phyloP scores from a whole-genome alignment of 2,329 filamentous ascomycete genomes.

The Lasiodiplodia citricola region DNA sequence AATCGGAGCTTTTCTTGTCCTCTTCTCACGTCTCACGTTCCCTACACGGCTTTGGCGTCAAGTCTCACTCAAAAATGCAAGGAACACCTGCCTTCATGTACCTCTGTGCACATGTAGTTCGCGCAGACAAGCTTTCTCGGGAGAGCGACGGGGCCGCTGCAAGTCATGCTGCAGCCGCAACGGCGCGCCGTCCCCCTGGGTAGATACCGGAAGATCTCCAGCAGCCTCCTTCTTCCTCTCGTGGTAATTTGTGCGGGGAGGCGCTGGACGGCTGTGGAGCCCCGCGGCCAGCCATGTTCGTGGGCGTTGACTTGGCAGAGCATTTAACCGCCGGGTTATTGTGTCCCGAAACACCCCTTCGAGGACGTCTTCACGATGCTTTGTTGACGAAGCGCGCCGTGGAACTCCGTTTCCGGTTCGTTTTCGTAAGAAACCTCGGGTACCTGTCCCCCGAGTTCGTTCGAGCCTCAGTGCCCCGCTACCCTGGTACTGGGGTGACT shows the following conservation, averaged over 20 bases:
- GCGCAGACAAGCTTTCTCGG: constrained; percentile 18
- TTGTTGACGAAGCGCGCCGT: background rate
- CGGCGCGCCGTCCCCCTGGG: constrained; percentile 1
- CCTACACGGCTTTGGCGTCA: background rate
- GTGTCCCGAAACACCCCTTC: background rate
- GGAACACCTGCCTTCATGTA: background rate
- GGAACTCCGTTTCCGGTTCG: background rate
- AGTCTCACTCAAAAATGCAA: background rate
- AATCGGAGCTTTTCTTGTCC: background rate
- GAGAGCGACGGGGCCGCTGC: constrained; percentile 1
- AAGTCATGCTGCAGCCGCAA: constrained; percentile 16
- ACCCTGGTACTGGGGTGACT: background rate
- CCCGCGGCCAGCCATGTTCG: background rate
- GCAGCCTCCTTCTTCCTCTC: constrained; percentile 4
- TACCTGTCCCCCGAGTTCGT: background rate
- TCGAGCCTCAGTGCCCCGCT: background rate
- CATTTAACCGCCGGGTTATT: constrained; percentile 20
- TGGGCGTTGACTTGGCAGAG: constrained; percentile 14
- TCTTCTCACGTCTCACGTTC: too few species aligned
- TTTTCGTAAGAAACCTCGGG: background rate
- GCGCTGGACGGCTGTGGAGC: constrained; percentile 10
- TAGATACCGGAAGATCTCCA: constrained; percentile 8
- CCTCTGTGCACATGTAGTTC: constrained; percentile 6
- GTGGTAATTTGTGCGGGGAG: constrained; percentile 7
- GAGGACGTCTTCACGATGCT: background rate